phyloP scores from a whole-genome alignment of 352 stramenopile genomes.

The Pythium inflatum region DNA sequence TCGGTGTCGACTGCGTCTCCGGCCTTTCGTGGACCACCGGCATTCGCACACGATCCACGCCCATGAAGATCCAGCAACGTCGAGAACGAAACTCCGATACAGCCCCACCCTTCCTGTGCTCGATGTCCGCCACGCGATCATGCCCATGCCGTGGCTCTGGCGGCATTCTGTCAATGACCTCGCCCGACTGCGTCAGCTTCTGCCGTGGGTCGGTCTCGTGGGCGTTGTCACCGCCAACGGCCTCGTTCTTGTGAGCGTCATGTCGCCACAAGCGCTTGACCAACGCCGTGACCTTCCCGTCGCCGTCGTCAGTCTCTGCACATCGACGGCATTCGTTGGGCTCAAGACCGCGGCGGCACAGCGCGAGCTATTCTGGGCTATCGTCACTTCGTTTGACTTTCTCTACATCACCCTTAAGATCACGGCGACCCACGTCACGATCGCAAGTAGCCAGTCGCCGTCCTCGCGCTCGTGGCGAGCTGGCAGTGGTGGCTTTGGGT shows the following conservation, averaged over 20 bases:
- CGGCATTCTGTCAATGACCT: neutral
- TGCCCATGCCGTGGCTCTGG: neutral
- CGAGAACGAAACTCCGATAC: neutral
- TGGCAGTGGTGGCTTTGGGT: neutral
- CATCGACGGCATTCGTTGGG: neutral
- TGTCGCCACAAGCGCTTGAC: neutral
- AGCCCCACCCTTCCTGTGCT: neutral
- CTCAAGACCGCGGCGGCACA: slow-evolving; percentile 1
- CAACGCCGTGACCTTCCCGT: neutral
- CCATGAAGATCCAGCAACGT: neutral
- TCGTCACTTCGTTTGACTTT: slow-evolving; percentile 30
- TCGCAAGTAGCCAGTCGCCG: neutral
- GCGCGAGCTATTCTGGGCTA: slow-evolving; percentile 33
- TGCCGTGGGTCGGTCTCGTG: neutral
- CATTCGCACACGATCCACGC: neutral
- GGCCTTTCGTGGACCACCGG: neutral
- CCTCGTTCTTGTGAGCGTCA: neutral
- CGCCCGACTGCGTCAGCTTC: neutral
- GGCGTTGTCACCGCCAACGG: neutral
- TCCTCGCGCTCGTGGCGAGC: neutral
- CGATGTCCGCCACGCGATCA: neutral
- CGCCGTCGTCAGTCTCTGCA: neutral
- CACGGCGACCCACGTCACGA: neutral
- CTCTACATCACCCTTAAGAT: neutral
- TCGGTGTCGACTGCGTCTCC: slow-evolving; percentile 11